phyloP scores from a whole-genome alignment of 345 rosid species.

The Sapria himalayana region DNA sequence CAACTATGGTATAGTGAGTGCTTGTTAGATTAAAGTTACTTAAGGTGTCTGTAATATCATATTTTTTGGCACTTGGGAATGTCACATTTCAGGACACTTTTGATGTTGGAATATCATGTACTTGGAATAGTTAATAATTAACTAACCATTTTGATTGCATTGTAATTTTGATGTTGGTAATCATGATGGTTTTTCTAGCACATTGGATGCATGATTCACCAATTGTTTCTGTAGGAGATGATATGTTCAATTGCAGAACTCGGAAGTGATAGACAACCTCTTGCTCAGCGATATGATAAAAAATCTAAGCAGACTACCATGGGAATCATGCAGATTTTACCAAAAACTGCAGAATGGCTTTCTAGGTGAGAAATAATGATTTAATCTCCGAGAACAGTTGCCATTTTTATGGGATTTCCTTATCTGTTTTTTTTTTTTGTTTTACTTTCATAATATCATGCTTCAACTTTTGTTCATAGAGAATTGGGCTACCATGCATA shows the following conservation, averaged over 20 bases:
- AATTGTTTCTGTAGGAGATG: conserved; percentile 50
- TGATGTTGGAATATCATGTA: no score
- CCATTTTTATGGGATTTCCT: not conserved
- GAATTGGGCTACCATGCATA: conserved; percentile 42
- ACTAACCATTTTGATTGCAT: not conserved
- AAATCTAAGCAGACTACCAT: conserved; percentile 47
- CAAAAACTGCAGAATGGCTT: conserved; percentile 49
- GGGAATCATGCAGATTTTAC: conserved; percentile 71
- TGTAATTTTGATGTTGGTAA: no score
- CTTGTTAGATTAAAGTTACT: no score
- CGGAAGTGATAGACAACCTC: conserved; percentile 73
- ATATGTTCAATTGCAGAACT: conserved; percentile 76
- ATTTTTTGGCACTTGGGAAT: no score
- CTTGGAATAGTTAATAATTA: not conserved
- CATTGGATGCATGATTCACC: no score
- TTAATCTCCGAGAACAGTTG: conserved; percentile 1
- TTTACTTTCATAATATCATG: conserved; percentile 4
- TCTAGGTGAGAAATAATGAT: conserved; percentile 26
- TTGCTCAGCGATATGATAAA: conserved; percentile 34
- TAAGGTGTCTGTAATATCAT: no score
- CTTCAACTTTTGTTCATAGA: conserved; percentile 21
- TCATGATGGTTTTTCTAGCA: no score
- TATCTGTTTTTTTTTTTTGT: not conserved
- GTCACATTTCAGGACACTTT: no score
- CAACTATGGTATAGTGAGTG: no score